Base-by-base conservation (phyloP, 805 yeast species). In the Candida xyloterini region DNA sequence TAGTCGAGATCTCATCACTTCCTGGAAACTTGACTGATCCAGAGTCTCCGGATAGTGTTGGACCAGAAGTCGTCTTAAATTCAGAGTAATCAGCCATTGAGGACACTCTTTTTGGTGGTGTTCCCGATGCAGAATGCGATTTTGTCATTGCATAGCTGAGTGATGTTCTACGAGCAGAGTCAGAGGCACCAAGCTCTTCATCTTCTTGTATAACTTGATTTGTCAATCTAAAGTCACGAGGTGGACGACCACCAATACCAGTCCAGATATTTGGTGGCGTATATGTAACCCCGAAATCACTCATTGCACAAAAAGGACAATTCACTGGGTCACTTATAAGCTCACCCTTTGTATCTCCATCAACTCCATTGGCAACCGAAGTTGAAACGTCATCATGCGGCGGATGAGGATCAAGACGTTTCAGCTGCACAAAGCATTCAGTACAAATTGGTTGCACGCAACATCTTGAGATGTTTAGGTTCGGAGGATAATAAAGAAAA, bases 391-490 rank as follows among this genome's bases (percentile, higher is more conserved):
- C 78, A 48, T 82, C 91, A 56, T 88, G 95, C 1, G 96, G 96
- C 24, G 89, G 87, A 63, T 91, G 98, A 0, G 99, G 98, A 9
- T 87, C 95, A 24, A 80, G 66, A 37, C 99, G 74, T 60, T 86
- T 88, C 59, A 91, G 89, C 62, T 91, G 97, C 9, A 91, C 97
- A 73, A 91, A 93, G 59, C 99, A 91, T 63, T 91, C 98, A 2
- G 96, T 76, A 64, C 99, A 93, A 15, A 91, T 89, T 1, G 95
- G 90, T 60, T 91, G 98, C 35, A 76, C 75, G 60, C 99, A 91
- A 62, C 99, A 91, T 31, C 95, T 71, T 7, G 95, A 82, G 38
- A 74, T 61, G 64, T 93, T 93, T 46, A 90, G 62, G 52, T 78
- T 76, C 20, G 75, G 71, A 1, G 98, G 97, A 62, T 82, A 89